Evolutionary conservation across 129 eudicot genomes (phyloP).

Genomic region (Silybum marianum): DNA sequence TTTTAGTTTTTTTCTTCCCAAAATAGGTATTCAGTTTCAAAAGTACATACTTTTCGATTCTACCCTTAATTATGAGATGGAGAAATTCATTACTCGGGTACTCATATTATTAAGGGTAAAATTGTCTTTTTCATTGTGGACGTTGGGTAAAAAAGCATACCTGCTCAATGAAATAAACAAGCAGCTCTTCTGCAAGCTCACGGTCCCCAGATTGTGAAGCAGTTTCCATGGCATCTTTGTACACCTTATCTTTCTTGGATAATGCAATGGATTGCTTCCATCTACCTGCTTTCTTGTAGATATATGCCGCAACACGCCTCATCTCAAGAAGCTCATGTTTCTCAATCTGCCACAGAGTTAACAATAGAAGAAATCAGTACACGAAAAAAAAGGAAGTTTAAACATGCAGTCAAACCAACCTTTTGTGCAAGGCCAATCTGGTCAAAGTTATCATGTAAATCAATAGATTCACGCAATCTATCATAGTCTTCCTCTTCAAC

Average conservation of each 20-base stretch:
- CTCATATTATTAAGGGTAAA: background rate
- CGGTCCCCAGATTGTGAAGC: slow-evolving; percentile 98
- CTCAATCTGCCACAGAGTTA: slow-evolving; percentile 70
- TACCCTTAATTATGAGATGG: background rate
- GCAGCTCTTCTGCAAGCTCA: slow-evolving; percentile 94
- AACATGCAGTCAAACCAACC: slow-evolving; percentile 42
- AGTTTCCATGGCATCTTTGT: slow-evolving; percentile 99
- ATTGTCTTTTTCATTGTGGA: background rate
- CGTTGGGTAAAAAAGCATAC: slow-evolving; percentile 32
- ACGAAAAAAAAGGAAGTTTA: background rate
- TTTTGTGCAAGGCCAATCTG: slow-evolving; percentile 98
- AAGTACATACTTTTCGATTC: background rate
- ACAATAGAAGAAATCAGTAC: background rate
- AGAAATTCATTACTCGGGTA: background rate
- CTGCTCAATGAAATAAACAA: slow-evolving; percentile 91
- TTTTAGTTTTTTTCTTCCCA: background rate
- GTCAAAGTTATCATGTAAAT: slow-evolving; percentile 94
- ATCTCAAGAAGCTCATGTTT: slow-evolving; percentile 97
- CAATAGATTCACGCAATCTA: slow-evolving; percentile 90
- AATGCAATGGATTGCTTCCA: slow-evolving; percentile 97
- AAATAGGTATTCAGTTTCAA: background rate
- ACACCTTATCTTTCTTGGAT: slow-evolving; percentile 92
- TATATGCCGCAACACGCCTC: slow-evolving; percentile 98
- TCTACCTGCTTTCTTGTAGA: slow-evolving; percentile 95
- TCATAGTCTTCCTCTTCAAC: slow-evolving; percentile 99